Base-by-base conservation (phyloP, 2,329 filamentous ascomycete genomes). In the Colletotrichum incanum region DNA sequence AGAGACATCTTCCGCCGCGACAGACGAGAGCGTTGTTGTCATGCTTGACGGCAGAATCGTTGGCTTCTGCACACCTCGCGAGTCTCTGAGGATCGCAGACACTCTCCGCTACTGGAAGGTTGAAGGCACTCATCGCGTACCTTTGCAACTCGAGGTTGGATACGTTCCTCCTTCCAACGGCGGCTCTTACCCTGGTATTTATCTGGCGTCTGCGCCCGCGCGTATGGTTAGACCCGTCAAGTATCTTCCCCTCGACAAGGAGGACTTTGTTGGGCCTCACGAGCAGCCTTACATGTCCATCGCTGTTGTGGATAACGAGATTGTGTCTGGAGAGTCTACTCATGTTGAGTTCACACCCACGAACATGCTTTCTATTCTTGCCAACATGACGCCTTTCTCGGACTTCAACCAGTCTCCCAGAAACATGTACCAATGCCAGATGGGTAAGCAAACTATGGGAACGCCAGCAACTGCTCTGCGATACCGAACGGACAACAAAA, bases 401-500 rank as follows among this genome's bases (percentile, higher is more conserved):
- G 94, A 99, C 81, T 98, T 98, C 85, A 99, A 99, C 84, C 96
- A 99, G 83, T 98, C 95, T 18, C 96, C 96, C 1, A 89, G 96
- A 89, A 99, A 99, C 84, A 98, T 98, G 96, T 99, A 98, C 81
- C 94, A 97, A 81, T 98, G 95, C 85, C 96, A 98, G 87, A 98
- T 98, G 96, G 95, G 94, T 85, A 99, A 99, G 82, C 96, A 99
- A 85, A 95, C 96, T 0, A 99, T 99, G 96, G 96, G 96, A 82
- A 98, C 96, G 31, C 95, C 96, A 4, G 95, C 93, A 70, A 93
- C 95, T 9, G 93, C 96, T 2, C 86, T 96, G 74, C 89, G 91
- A 70, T 93, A 97, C 84, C 92, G 96, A 79, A 97, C 95, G 60
- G 96, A 99, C 85, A 98, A 99, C 89, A 99, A 99, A 85, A 90